A percentile compares a stretch with the other conserved stretches of the same genome.
phyloP scores from a whole-genome alignment of 169 alveolate genomes.

The Babesia divergens region DNA sequence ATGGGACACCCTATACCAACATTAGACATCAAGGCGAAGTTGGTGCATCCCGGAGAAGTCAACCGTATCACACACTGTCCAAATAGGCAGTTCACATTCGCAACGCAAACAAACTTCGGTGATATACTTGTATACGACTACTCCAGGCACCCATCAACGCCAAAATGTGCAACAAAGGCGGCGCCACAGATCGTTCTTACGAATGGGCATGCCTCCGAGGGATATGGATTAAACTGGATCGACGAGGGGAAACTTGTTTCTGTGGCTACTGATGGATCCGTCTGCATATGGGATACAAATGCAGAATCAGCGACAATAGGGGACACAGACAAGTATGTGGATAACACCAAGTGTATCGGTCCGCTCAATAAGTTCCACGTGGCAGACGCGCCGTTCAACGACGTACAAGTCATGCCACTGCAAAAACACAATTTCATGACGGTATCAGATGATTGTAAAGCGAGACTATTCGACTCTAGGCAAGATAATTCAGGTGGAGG shows the following conservation, averaged over 20 bases:
- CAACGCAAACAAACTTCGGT: conserved; percentile 88
- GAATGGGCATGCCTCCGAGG: conserved; percentile 89
- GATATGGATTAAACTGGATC: conserved; percentile 89
- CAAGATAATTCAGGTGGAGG: conserved; percentile 38
- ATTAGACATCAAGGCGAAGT: conserved; percentile 80
- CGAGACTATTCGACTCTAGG: conserved; percentile 48
- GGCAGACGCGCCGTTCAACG: conserved; percentile 34
- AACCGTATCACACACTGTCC: conserved; percentile 89
- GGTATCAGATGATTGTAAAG: conserved; percentile 40
- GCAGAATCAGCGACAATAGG: conserved; percentile 3
- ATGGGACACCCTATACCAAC: conserved; percentile 52
- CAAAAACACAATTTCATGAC: neutral
- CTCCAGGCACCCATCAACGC: conserved; percentile 89
- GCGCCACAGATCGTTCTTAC: conserved; percentile 85
- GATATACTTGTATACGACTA: conserved; percentile 88
- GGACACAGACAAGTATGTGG: conserved; percentile 6
- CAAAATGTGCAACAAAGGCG: conserved; percentile 79
- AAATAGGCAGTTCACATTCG: conserved; percentile 84
- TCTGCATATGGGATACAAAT: conserved; percentile 88
- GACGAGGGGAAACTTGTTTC: conserved; percentile 74
- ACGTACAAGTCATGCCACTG: conserved; percentile 8
- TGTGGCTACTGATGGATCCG: conserved; percentile 87
- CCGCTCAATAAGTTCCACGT: conserved; percentile 10
- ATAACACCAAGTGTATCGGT: conserved; percentile 8
- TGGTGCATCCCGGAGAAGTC: conserved; percentile 81